Percentiles rank a stretch among this genome's conserved stretches.
phyloP scores from a whole-genome alignment of 108 stramenopile species.

The Cyclotella distinguenda region DNA sequence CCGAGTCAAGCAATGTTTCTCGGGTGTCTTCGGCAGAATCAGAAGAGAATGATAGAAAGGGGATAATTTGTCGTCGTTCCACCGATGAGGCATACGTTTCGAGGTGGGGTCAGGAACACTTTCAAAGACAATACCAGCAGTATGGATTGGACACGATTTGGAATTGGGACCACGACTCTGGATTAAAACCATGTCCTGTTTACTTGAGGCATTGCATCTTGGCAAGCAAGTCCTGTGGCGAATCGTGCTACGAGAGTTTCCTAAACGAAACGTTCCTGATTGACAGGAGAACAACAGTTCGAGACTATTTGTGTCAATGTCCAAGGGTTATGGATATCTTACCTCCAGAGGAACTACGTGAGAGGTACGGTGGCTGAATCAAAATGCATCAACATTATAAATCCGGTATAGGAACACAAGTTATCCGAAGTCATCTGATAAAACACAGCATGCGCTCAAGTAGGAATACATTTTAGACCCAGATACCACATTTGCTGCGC shows the following conservation, averaged over 20 bases:
- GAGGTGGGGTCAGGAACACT: slow-evolving; percentile 67
- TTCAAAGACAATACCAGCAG: slow-evolving; percentile 50
- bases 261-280: slow-evolving; percentile 78
- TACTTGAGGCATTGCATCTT: slow-evolving; percentile 87
- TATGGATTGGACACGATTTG: slow-evolving; percentile 81
- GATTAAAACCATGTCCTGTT: slow-evolving; percentile 75
- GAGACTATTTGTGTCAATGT: slow-evolving; percentile 61
- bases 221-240: slow-evolving; percentile 53
- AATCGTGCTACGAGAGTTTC: slow-evolving; percentile 65
- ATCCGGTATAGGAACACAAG: too few species aligned
- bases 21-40: neutral
- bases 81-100: slow-evolving; percentile 67
- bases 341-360: slow-evolving; percentile 51
- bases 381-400: too few species aligned
- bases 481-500: too few species aligned
- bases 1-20: neutral
- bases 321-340: slow-evolving; percentile 50
- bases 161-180: slow-evolving; percentile 68
- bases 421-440: too few species aligned
- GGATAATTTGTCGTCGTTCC: slow-evolving; percentile 65
- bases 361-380: slow-evolving; percentile 61
- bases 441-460: too few species aligned
- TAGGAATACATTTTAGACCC: too few species aligned
- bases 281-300: slow-evolving; percentile 70
- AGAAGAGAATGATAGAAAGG: slow-evolving; percentile 18